Percentiles rank a stretch among this genome's conserved stretches.
Conservation (phyloP, 352 stramenopile genomes). For the Detonula confervacea region DNA sequence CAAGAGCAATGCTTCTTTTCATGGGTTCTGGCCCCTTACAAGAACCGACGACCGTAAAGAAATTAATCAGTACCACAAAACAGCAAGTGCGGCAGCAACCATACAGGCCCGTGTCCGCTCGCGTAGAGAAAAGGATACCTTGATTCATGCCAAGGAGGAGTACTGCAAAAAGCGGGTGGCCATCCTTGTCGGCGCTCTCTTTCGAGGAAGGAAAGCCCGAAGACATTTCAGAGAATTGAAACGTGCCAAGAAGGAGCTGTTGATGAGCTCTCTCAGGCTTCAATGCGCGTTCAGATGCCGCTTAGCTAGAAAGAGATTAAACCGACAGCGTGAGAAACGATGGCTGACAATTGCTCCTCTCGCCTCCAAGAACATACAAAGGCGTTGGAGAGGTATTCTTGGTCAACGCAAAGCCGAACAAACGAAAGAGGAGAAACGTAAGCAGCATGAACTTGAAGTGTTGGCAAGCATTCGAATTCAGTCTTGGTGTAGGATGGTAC, state of each 20-base stretch:
- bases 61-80: slow-evolving; percentile 89
- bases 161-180: slow-evolving; percentile 82
- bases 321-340: slow-evolving; percentile 29
- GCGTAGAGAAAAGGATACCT: slow-evolving; percentile 48
- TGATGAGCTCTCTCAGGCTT: slow-evolving; percentile 74
- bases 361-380: slow-evolving; percentile 61
- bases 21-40: slow-evolving; percentile 86
- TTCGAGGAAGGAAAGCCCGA: slow-evolving; percentile 63
- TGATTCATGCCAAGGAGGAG: slow-evolving; percentile 43
- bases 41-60: slow-evolving; percentile 87
- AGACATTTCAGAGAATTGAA: slow-evolving; percentile 37
- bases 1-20: slow-evolving; percentile 76
- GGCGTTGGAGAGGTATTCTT: slow-evolving; percentile 58
- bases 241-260: slow-evolving; percentile 19
- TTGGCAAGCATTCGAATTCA: slow-evolving; percentile 47
- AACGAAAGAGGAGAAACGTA: slow-evolving; percentile 22
- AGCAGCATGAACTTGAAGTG: slow-evolving; percentile 23
- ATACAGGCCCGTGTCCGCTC: slow-evolving; percentile 65
- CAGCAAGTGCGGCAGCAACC: slow-evolving; percentile 69
- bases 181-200: slow-evolving; percentile 76
- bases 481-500: slow-evolving; percentile 45
- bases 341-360: slow-evolving; percentile 38
- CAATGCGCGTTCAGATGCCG: slow-evolving; percentile 87
- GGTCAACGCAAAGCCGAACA: slow-evolving; percentile 46
- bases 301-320: slow-evolving; percentile 69